These are phyloP conservation scores for Pseudoperonospora humuli DNA, from an alignment of 352 stramenopile genomes.

Conservation along the genomic window DNA sequence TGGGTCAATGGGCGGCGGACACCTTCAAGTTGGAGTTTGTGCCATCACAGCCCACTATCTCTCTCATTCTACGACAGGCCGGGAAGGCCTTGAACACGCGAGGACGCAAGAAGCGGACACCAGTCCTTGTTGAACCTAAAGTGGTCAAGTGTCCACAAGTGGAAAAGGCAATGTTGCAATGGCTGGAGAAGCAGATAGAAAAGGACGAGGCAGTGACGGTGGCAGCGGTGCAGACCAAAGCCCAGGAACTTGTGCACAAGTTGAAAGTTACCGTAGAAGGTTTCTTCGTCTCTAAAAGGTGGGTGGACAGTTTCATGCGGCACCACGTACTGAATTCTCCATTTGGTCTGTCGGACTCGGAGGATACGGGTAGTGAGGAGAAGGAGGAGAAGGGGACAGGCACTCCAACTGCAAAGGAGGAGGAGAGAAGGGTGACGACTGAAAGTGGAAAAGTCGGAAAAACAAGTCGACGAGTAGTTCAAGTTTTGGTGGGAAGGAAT, in stretches of 20 bases:
- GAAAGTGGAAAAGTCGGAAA: slow-evolving; percentile 10
- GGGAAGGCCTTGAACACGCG: slow-evolving; percentile 26
- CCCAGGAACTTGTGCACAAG: slow-evolving; percentile 7
- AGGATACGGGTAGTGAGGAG: slow-evolving; percentile 13
- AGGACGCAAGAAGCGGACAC: slow-evolving; percentile 36
- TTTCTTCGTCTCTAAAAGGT: slow-evolving; percentile 22
- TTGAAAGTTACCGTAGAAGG: slow-evolving; percentile 8
- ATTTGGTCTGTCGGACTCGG: slow-evolving; percentile 19
- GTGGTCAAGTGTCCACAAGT: slow-evolving; percentile 56
- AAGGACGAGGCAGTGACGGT: slow-evolving; percentile 19
- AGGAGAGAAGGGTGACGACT: not conserved
- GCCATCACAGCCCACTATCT: slow-evolving; percentile 75
- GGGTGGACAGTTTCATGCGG: slow-evolving; percentile 25
- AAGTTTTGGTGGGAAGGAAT: slow-evolving; percentile 2
- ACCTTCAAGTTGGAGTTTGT: slow-evolving; percentile 43
- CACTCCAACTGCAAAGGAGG: slow-evolving; percentile 1
- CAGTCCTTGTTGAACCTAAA: slow-evolving; percentile 33
- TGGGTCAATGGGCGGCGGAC: slow-evolving; percentile 56
- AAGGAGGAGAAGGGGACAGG: not conserved
- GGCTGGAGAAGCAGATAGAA: slow-evolving; percentile 30
- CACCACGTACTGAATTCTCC: slow-evolving; percentile 19
- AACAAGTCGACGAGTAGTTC: slow-evolving; percentile 7
- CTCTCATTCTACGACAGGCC: slow-evolving; percentile 52
- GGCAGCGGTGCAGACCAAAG: slow-evolving; percentile 7
- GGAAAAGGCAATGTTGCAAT: slow-evolving; percentile 55